Evolutionary conservation across 2,329 filamentous ascomycete species (phyloP).

Genomic region (Harringtonia lauricola): DNA sequence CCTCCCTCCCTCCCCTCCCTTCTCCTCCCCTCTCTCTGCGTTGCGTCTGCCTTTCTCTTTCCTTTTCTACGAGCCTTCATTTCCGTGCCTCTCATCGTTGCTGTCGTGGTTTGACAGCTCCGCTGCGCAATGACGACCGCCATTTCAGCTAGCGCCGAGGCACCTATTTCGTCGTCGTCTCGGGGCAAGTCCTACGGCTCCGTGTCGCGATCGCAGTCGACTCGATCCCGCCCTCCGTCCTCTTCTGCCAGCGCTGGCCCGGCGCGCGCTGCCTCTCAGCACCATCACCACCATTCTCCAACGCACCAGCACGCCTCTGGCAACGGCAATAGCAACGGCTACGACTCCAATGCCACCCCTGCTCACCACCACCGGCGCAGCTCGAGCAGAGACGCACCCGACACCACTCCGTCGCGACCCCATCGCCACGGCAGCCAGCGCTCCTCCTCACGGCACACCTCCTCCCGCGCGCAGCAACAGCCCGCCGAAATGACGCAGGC

Average conservation of each 20-base stretch:
- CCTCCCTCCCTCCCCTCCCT: not conserved
- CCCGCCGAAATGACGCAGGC: conserved; percentile 20
- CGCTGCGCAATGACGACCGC: conserved; percentile 22
- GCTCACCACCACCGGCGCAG: conserved; percentile 26
- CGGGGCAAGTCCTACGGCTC: conserved; percentile 16
- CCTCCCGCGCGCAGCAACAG: conserved; percentile 2
- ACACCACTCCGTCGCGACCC: conserved; percentile 40
- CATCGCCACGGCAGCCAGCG: conserved; percentile 40
- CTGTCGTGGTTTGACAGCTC: conserved; percentile 2
- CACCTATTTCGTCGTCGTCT: conserved; percentile 19
- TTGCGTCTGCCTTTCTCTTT: too few species aligned
- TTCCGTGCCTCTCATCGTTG: not conserved
- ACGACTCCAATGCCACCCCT: conserved; percentile 4
- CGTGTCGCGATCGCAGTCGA: conserved; percentile 24
- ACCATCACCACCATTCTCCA: conserved; percentile 11
- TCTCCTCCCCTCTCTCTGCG: not conserved
- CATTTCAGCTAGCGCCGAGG: conserved; percentile 20
- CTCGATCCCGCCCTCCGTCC: conserved; percentile 22
- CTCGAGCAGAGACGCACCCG: conserved; percentile 47
- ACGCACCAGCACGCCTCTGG: conserved; percentile 6
- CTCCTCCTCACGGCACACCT: conserved; percentile 21
- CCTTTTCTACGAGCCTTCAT: not conserved
- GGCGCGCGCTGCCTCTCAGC: conserved; percentile 15
- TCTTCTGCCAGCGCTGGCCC: conserved; percentile 12
- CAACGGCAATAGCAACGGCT: conserved; percentile 1